A percentile compares a stretch with the other conserved stretches of the same genome.
Evolutionary conservation across 2,329 filamentous ascomycete species (phyloP).

Genomic region (Cladobotryum protrusum): DNA sequence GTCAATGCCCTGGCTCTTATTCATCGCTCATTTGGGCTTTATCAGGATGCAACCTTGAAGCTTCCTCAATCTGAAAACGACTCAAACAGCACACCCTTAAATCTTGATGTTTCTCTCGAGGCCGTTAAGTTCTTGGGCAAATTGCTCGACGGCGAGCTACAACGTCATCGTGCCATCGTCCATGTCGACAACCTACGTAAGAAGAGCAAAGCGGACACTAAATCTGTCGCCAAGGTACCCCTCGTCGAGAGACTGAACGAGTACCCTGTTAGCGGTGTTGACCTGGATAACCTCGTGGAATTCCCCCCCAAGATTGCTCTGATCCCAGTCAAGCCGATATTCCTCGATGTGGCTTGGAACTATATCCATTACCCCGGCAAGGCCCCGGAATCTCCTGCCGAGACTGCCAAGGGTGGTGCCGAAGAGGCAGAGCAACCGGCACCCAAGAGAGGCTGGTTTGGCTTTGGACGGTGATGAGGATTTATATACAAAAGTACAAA

Average conservation of each 20-base stretch:
- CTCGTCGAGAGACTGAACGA: conserved; percentile 69
- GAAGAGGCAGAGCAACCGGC: conserved; percentile 31
- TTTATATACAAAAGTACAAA: background rate
- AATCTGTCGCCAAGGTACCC: conserved; percentile 35
- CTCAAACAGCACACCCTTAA: conserved; percentile 41
- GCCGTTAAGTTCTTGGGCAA: conserved; percentile 54
- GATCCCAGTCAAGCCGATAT: conserved; percentile 88
- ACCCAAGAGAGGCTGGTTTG: conserved; percentile 69
- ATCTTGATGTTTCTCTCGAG: conserved; percentile 57
- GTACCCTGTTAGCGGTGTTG: conserved; percentile 64
- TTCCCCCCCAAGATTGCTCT: conserved; percentile 80
- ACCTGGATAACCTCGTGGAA: conserved; percentile 74
- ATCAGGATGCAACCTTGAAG: conserved; percentile 45
- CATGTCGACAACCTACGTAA: conserved; percentile 65
- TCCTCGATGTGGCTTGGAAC: conserved; percentile 96
- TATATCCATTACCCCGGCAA: conserved; percentile 87
- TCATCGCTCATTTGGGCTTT: conserved; percentile 61
- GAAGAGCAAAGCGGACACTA: conserved; percentile 37
- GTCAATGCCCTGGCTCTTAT: conserved; percentile 82
- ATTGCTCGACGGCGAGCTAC: conserved; percentile 64
- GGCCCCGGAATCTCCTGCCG: conserved; percentile 24
- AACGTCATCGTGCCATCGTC: conserved; percentile 78
- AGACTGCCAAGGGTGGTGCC: conserved; percentile 21
- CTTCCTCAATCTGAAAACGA: conserved; percentile 33
- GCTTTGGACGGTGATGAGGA: conserved; percentile 51